Evolutionary conservation across 148 eudicot genomes (phyloP), one percentile per base, ranked within the genome.

Genomic region (Chenopodium suecicum): DNA sequence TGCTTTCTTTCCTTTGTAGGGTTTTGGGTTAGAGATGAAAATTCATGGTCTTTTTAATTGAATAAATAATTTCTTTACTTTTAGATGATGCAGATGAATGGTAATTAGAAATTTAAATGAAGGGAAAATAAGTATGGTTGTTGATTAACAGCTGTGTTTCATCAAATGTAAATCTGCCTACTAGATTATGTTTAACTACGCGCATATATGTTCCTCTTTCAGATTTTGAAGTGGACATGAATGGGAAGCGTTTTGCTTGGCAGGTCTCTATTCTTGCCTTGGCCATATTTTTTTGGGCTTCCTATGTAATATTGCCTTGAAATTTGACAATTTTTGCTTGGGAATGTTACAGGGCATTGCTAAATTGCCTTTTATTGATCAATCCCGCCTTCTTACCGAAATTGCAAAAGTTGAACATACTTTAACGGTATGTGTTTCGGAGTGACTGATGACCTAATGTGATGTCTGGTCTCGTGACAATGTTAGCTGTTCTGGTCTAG

Each of bases 221-320:
- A 94, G 99, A 96, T 86, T 96, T 96, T 83, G 99, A 94, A 77
- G 91, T 92, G 44, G 99, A 96, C 86, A 94, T 96, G 97, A 92
- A 92, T 79, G 99, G 99, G 29, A 94, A 96, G 86, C 90, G 98
- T 54, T 96, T n/a, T 86, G 79, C 97, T 76, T 96, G 98, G 98
- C 98, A 94, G 99, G 99, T 96, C 76, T 74, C 2, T 79, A 23
- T 67, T 75, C 34, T 69, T 20, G 25, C 23, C 63, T 68, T 41
- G 63, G 14, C 11, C 44, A 63, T 32, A 32, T 79, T 20, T 37
- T 64, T 48, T 31, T 12, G 22, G 9, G 3, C 27, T 63, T 20
- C 22, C 22, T 79, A 52, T 29, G 58, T 74, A 46, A 60, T 17
- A 79, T 62, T 23, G 9, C 60, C 9, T 83, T 79, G 32, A 73